Conservation (phyloP, 345 rosid species). For the Ailanthus altissimus region DNA sequence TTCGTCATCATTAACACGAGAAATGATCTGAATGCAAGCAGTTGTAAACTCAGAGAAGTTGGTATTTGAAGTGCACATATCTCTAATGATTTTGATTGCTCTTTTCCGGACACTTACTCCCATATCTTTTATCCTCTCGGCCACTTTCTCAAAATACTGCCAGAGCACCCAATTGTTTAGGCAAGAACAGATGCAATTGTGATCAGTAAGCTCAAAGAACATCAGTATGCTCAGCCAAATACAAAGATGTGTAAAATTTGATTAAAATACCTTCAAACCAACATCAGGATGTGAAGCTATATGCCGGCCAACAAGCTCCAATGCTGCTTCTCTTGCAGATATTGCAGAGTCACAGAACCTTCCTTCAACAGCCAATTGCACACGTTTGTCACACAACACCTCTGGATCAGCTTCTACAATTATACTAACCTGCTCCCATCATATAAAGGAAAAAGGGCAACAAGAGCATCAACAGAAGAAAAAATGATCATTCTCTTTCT, state of each 20-base stretch:
- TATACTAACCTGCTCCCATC: conserved; percentile 79
- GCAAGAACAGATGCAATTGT: background rate
- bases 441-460: conserved; percentile 23
- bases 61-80: conserved; percentile 88
- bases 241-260: conserved; percentile 13
- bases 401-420: conserved; percentile 98
- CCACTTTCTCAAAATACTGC: conserved; percentile 98
- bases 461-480: conserved; percentile 12
- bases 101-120: conserved; percentile 98
- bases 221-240: conserved; percentile 21
- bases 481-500: conserved; percentile 11
- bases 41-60: conserved; percentile 83
- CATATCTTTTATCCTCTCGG: conserved; percentile 97
- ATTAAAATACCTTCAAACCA: conserved; percentile 69
- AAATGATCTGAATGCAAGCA: conserved; percentile 90
- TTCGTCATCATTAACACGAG: conserved; percentile 96
- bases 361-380: conserved; percentile 97
- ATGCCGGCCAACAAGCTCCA: conserved; percentile 98
- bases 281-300: conserved; percentile 99
- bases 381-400: conserved; percentile 88
- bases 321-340: conserved; percentile 97
- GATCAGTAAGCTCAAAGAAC: conserved; percentile 2
- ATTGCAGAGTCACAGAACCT: conserved; percentile 99
- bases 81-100: conserved; percentile 92
- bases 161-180: conserved; percentile 20